phyloP scores from a whole-genome alignment of 2,329 filamentous ascomycete species.

The Fusarium bulbicola region DNA sequence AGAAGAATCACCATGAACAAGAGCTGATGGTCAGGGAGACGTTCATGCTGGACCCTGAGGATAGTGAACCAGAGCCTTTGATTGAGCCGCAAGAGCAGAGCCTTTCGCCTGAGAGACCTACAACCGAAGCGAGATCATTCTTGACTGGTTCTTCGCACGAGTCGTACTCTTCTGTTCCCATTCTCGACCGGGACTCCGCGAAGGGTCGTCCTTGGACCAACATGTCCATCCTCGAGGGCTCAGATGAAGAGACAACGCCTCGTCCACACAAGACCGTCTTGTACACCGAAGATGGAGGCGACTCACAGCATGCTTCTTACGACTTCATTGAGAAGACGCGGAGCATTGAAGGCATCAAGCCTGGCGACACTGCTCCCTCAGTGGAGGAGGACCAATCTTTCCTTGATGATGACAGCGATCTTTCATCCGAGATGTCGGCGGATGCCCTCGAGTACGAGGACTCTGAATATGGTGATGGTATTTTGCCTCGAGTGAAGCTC shows the following conservation, averaged over 20 bases:
- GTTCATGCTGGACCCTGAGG: slow-evolving; percentile 41
- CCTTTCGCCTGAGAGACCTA: slow-evolving; percentile 39
- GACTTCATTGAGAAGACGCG: slow-evolving; percentile 64
- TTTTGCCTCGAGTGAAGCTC: slow-evolving; percentile 37
- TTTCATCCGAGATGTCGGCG: slow-evolving; percentile 70
- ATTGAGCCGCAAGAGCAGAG: slow-evolving; percentile 23
- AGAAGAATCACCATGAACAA: slow-evolving; percentile 57
- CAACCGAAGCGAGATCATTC: slow-evolving; percentile 56
- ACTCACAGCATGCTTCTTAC: slow-evolving; percentile 56
- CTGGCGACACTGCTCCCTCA: slow-evolving; percentile 46
- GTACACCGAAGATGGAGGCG: slow-evolving; percentile 29
- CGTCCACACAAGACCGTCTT: slow-evolving; percentile 34
- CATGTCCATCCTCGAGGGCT: slow-evolving; percentile 62
- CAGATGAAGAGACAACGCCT: slow-evolving; percentile 51
- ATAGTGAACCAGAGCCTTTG: slow-evolving; percentile 35
- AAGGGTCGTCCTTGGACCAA: slow-evolving; percentile 64
- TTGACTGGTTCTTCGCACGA: slow-evolving; percentile 71
- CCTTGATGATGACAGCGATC: slow-evolving; percentile 63
- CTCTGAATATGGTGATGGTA: slow-evolving; percentile 42
- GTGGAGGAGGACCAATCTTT: slow-evolving; percentile 54
- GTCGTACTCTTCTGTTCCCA: slow-evolving; percentile 80
- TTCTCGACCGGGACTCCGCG: slow-evolving; percentile 74
- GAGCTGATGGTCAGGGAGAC: slow-evolving; percentile 56
- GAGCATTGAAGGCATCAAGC: slow-evolving; percentile 57
- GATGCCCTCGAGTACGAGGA: slow-evolving; percentile 59